Percentiles rank a stretch among this genome's conserved stretches.
These are phyloP conservation scores for Draba incana DNA, from an alignment of 345 rosid genomes.

Conservation along the genomic window DNA sequence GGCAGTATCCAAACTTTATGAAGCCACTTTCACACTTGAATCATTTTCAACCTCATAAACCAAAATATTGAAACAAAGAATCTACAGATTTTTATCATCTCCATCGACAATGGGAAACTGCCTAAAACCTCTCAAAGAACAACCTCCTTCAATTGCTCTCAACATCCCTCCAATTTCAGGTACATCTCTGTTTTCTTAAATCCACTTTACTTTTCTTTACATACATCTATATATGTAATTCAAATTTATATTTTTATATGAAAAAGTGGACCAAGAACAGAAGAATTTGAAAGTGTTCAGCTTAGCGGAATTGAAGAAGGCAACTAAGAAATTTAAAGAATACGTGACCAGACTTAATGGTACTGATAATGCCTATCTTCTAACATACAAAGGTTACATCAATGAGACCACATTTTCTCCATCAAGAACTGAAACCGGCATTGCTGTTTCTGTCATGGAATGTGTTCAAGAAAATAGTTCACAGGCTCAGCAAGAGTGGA, in stretches of 20 bases:
- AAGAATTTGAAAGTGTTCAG: slow-evolving; percentile 21
- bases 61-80: slow-evolving; percentile 7
- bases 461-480: neutral
- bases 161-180: slow-evolving; percentile 16
- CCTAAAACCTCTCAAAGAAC: slow-evolving; percentile 17
- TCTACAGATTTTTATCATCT: neutral
- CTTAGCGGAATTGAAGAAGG: slow-evolving; percentile 17
- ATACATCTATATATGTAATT: neutral
- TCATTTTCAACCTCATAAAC: slow-evolving; percentile 10
- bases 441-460: slow-evolving; percentile 26
- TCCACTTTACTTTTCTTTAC: neutral
- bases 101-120: slow-evolving; percentile 31
- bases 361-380: neutral
- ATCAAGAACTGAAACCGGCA: slow-evolving; percentile 17
- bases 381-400: slow-evolving; percentile 15
- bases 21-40: slow-evolving; percentile 27
- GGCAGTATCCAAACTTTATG: neutral
- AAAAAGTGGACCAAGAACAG: neutral
- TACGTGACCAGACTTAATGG: neutral
- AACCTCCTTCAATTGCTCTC: neutral
- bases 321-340: slow-evolving; percentile 10
- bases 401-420: slow-evolving; percentile 27
- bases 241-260: neutral
- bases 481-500: slow-evolving; percentile 25
- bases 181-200: slow-evolving; percentile 7